Base-by-base conservation (phyloP, 2,329 filamentous ascomycete genomes). In the Rhinocladiella mackenziei region DNA sequence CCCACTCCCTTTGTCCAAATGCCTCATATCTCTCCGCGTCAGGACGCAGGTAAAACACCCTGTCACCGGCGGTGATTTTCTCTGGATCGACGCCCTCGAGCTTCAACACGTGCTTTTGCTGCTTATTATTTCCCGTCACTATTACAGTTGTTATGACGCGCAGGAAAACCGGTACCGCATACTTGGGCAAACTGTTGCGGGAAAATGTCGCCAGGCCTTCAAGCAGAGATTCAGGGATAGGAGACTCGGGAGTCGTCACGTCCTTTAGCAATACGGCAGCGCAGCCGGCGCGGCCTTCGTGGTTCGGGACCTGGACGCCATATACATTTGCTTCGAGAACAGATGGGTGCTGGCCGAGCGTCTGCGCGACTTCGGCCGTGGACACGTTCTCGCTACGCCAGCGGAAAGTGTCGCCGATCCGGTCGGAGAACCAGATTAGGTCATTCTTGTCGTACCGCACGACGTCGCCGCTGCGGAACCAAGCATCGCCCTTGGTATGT, bases 91-190 rank as follows among this genome's bases (percentile, higher is more conserved):
- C 85, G 1, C 89, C 88, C 51, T 89, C 76, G 2, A 73, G 71
- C n/a, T 86, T 73, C 52, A 94, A 62, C 0, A 70, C 65, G 51
- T 84, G 78, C 65, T 95, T 95, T 66, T 89, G 84, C 68, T 94
- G 86, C 72, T 95, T 95, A 59, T 88, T 85, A 35, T 88, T 95
- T 0, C 88, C 87, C 3, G 89, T 94, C 1, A 79, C 74, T 58
- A 84, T 78, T 54, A 79, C 74, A 18, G 76, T 73, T 18, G 67
- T 71, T 5, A 82, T 75, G 4, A 89, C 65, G 9, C 89, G 74
- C 35, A 95, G 62, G 65, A 94, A 95, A 1, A 92, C 57, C 0
- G 89, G 89, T 3, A 82, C 75, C 0, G 88, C 87, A 58, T 85
- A 94, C 36, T 73, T 75, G 0, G 89, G 88, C 18, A 94, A 69